A percentile compares a stretch with the other conserved stretches of the same genome.
Conservation (phyloP, 2,329 filamentous ascomycete genomes). For the Fusarium citri region DNA sequence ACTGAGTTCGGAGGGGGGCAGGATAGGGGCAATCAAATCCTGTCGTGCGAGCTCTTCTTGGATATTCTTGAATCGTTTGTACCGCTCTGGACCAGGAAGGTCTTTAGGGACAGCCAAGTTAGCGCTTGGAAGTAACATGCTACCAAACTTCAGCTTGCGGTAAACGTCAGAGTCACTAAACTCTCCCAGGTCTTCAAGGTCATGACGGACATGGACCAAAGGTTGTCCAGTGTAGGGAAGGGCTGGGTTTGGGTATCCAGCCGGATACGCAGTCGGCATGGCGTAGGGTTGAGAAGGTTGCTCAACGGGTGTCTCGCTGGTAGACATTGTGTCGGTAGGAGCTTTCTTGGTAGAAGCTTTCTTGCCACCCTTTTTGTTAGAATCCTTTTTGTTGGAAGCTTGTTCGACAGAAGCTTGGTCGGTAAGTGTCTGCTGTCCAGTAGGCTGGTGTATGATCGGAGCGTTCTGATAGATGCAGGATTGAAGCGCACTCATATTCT, state of each 20-base stretch:
- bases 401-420: background rate
- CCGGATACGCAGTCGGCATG: background rate
- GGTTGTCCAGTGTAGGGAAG: background rate
- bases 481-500: background rate
- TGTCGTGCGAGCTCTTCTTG: conserved; percentile 38
- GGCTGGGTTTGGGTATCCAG: background rate
- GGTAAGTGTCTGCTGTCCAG: background rate
- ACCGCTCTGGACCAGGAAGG: background rate
- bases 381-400: background rate
- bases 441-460: background rate
- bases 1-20: conserved; percentile 40
- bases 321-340: too few relatives aligned
- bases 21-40: conserved; percentile 41
- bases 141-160: background rate
- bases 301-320: background rate
- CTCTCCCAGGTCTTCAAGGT: background rate
- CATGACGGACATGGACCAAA: background rate
- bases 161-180: background rate
- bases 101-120: background rate
- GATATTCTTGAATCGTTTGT: conserved; percentile 35
- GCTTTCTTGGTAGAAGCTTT: background rate
- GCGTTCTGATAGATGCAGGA: background rate
- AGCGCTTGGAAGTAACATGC: background rate
- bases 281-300: background rate
- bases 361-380: background rate